Evolutionary conservation across 192 early-diverging fungal species (phyloP), one percentile per base, ranked within the genome.

Genomic region (Glomus cerebriforme): DNA sequence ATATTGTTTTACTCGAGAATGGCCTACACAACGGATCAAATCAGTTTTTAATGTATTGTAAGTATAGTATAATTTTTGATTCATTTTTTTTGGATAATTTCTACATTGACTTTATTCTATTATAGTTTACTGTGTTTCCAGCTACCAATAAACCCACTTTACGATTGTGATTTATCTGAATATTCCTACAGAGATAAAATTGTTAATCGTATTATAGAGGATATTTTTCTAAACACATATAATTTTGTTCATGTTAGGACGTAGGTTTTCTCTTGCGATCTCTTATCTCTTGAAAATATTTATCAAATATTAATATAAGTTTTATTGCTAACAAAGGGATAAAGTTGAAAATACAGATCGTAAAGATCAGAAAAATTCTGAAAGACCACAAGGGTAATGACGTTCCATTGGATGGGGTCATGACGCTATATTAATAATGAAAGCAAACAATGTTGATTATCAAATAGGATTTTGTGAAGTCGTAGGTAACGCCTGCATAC

Each of bases 121-220:
- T 68, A 39, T 68, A 68, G 66, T 68, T 68, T 39, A 68, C 66
- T 68, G 34, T 68, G 66, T 24, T 68, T 68, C n/a, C 66, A 68
- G 35, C 35, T 68, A 68, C 66, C 66, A 22, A 68, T 43, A 43
- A 68, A 39, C 35, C 35, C 66, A 35, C 66, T 68, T 43, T 17
- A 43, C 19, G 37, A 68, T 39, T 13, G 66, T 68, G 66, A 68
- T 7, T 68, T 68, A 43, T 68, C 37, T 1, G 66, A 68, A 43
- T 68, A 68, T 29, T 32, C 35, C 37, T 68, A 68, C 35, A 35
- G 66, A 68, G 37, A 68, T 68, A 68, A 37, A 10, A 68, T 68
- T 39, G 35, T 65, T 31, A 34, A 65, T 65, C 63, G 63, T 26
- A 65, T 65, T 31, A 65, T 65, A 65, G 27, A 39, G 37, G 37